These are phyloP conservation scores for Trichosporon sp. DNA, from an alignment of 1,284 basidiomycete genomes.

Conservation along the genomic window DNA sequence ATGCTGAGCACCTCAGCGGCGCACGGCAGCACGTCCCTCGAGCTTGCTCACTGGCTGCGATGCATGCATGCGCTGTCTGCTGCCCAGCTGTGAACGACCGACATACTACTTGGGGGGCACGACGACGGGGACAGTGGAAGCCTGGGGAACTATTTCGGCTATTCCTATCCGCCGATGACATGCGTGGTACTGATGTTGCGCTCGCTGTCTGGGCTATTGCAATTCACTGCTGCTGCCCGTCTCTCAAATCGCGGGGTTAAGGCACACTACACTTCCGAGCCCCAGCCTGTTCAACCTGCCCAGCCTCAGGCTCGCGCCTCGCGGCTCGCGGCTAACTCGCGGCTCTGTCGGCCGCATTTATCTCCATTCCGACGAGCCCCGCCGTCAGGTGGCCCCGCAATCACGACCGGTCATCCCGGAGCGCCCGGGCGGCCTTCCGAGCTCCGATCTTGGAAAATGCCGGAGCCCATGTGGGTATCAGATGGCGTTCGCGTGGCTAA, in stretches of 20 bases:
- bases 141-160: constrained; percentile 3
- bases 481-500: not conserved
- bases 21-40: not conserved
- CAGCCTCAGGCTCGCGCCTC: not conserved
- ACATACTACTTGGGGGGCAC: not conserved
- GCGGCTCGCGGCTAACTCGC: not conserved
- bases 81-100: not conserved
- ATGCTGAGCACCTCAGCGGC: not conserved
- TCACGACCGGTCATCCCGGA: not conserved
- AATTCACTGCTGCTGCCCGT: not conserved
- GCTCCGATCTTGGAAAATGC: not conserved
- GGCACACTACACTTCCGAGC: not conserved
- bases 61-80: not conserved
- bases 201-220: not conserved
- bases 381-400: not conserved
- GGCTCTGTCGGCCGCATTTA: not conserved
- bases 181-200: not conserved
- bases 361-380: not conserved
- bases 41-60: no score
- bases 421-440: not conserved
- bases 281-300: not conserved
- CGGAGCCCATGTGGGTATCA: not conserved
- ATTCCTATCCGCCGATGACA: constrained; percentile 1
- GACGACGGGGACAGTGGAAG: not conserved
- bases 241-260: not conserved